Conservation (phyloP, 177 flowering plant genomes). For the Vitis hybrid region DNA sequence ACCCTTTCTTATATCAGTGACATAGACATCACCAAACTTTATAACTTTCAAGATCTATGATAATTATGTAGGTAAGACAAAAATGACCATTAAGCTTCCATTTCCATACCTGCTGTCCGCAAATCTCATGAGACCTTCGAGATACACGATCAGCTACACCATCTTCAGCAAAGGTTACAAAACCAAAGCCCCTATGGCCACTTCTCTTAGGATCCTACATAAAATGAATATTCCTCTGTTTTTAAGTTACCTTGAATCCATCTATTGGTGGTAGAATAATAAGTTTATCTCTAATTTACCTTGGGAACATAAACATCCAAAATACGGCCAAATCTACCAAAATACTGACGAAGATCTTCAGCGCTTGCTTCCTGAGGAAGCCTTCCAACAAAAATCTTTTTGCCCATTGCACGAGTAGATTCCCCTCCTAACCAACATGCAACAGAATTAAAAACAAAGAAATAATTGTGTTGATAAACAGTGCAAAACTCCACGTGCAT, state of each 20-base stretch:
- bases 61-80: no score
- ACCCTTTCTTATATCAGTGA: no score
- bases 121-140: slow-evolving; percentile 93
- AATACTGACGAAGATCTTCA: slow-evolving; percentile 89
- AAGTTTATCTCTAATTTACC: slow-evolving; percentile 34
- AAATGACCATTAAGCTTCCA: not conserved
- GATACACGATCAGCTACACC: slow-evolving; percentile 97
- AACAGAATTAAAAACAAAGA: slow-evolving; percentile 1
- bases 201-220: slow-evolving; percentile 91
- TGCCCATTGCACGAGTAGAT: slow-evolving; percentile 67
- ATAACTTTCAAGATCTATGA: no score
- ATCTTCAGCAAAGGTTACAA: slow-evolving; percentile 98
- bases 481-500: not conserved
- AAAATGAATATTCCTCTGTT: slow-evolving; percentile 13
- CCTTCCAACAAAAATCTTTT: slow-evolving; percentile 95
- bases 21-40: no score
- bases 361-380: slow-evolving; percentile 93
- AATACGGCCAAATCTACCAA: slow-evolving; percentile 95
- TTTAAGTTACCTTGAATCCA: slow-evolving; percentile 2
- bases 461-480: not conserved
- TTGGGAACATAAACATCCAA: slow-evolving; percentile 95
- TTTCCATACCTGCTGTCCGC: slow-evolving; percentile 82
- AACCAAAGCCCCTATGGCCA: slow-evolving; percentile 99
- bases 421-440: slow-evolving; percentile 51
- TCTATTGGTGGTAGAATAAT: not conserved